Base-by-base conservation (phyloP, 2,329 filamentous ascomycete species). In the Madurella mycetomatis region DNA sequence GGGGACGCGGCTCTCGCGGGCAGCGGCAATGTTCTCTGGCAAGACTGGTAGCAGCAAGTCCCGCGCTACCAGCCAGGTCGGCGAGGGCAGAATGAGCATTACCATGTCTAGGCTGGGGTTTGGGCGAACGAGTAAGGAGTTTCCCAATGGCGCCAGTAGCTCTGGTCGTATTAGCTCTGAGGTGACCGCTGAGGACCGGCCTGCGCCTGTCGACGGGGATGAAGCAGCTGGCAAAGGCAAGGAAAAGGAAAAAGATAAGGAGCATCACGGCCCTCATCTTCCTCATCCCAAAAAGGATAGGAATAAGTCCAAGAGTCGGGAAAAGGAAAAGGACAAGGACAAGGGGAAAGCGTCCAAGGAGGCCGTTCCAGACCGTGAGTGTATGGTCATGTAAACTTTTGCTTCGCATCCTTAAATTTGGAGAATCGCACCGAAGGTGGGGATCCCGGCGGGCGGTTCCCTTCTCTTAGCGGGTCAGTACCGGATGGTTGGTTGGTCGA, bases 61-160 rank as follows among this genome's bases (percentile, higher is more conserved):
- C 60, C 77, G 83, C 12, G 79, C 83, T 4, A 71, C 70, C 16
- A 85, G 83, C 62, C 81, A 84, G 60, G 77, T 74, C 1, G 80
- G 81, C 30, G 83, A 85, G 60, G 75, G 74, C 15, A 75, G 83
- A 4, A 77, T 83, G 53, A 83, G 79, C 62, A 70, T 78, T 16
- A 80, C 78, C 2, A 82, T 85, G 66, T 77, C 76, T 15, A 76
- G 79, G n/a, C 67, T 83, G 4, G 76, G 76, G 0, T 72, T 82
- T 7, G 76, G 77, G 62, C 77, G 75, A 48, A 62, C 73, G 9
- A 81, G 77, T 68, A 80, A 73, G 62, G 80, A 83, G 55, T 72
- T 70, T 0, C 64, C 75, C 52, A 69, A 70, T 37, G 71, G 72
- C 43, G 47, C 25, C 40, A 50, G 19, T 42, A 16, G 40, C 11